Percentiles rank a stretch among this genome's conserved stretches.
Conservation (phyloP, 768 basidiomycete genomes). For the Wakefieldia striispora region DNA sequence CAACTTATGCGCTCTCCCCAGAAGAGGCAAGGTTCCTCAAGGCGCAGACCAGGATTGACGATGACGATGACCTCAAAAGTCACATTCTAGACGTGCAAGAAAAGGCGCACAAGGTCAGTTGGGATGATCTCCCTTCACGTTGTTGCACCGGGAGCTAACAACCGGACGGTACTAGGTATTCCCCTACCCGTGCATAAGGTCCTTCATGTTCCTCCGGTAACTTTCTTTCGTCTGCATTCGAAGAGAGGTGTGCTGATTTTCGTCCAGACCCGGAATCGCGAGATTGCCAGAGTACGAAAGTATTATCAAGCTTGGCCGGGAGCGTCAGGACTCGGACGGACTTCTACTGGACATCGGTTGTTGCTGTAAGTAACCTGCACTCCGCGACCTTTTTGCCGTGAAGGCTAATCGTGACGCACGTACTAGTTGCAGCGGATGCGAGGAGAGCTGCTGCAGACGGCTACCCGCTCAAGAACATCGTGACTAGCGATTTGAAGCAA, state of each 20-base stretch:
- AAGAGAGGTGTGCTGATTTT: neutral
- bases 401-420: neutral
- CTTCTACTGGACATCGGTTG: constrained; percentile 47
- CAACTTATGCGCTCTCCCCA: constrained; percentile 5
- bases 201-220: constrained; percentile 25
- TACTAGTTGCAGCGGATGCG: constrained; percentile 32
- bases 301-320: constrained; percentile 36
- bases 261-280: constrained; percentile 11
- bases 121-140: neutral
- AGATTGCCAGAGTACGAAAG: constrained; percentile 18
- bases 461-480: constrained; percentile 37
- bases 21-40: constrained; percentile 28
- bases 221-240: neutral
- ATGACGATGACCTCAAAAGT: constrained; percentile 24
- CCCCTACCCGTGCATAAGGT: constrained; percentile 30
- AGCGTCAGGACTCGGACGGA: constrained; percentile 28
- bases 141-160: neutral
- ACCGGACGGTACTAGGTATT: constrained; percentile 14
- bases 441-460: constrained; percentile 43
- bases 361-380: constrained; percentile 34
- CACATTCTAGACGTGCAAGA: constrained; percentile 33
- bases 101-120: constrained; percentile 30
- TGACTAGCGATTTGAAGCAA: constrained; percentile 39
- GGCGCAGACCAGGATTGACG: constrained; percentile 26
- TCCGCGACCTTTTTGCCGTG: neutral